Conservation (phyloP, 2,329 filamentous ascomycete species). For the Aspergillus fumigatiaffinis region DNA sequence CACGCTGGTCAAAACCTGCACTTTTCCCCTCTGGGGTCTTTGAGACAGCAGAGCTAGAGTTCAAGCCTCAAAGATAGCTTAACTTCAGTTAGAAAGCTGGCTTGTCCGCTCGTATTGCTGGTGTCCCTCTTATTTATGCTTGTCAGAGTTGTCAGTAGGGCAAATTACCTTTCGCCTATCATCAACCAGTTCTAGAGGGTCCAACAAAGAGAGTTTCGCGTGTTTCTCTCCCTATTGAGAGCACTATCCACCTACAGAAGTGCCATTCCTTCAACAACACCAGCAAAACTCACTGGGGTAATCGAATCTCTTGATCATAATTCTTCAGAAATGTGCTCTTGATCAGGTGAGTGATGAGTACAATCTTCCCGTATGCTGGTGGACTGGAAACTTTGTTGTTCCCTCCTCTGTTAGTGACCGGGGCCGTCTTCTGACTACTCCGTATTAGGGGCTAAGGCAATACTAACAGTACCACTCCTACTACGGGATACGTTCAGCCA, state of each 20-base stretch:
- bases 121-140: neutral
- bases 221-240: neutral
- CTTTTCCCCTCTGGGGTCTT: neutral
- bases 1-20: neutral
- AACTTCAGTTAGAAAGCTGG: neutral
- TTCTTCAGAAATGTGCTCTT: neutral
- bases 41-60: neutral
- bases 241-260: neutral
- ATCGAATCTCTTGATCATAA: neutral
- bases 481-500: neutral
- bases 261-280: neutral
- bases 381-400: neutral
- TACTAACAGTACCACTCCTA: neutral
- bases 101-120: neutral
- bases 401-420: neutral
- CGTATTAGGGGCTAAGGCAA: constrained; percentile 4
- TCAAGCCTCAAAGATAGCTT: neutral
- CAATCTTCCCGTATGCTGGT: neutral
- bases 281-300: neutral
- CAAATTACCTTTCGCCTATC: neutral
- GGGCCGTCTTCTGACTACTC: constrained; percentile 6
- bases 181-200: neutral
- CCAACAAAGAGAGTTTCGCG: neutral
- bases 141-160: neutral
- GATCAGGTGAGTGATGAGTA: neutral